Percentiles rank a stretch among this genome's conserved stretches.
Evolutionary conservation across 306 rosid genomes (phyloP).

Genomic region (Cercis canadensis): DNA sequence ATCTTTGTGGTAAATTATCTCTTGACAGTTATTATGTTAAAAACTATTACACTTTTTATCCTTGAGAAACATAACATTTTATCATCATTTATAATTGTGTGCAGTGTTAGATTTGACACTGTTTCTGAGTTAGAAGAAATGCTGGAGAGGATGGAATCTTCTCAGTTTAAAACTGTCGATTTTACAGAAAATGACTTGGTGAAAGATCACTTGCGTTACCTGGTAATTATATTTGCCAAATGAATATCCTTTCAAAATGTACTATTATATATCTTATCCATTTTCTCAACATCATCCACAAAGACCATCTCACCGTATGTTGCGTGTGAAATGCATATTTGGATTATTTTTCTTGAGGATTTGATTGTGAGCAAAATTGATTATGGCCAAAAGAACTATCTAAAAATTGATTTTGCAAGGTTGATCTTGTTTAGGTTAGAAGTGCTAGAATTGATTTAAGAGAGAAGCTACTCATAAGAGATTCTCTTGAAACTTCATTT

Average conservation of each 20-base stretch:
- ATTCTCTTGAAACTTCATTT: too few relatives aligned
- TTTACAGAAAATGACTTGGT: slow-evolving; percentile 84
- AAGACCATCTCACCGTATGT: neutral
- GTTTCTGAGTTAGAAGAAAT: slow-evolving; percentile 69
- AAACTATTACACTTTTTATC: slow-evolving; percentile 1
- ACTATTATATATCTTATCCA: slow-evolving; percentile 7
- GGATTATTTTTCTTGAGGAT: too few relatives aligned
- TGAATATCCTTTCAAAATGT: neutral
- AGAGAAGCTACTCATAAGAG: too few relatives aligned
- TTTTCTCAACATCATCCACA: slow-evolving; percentile 13
- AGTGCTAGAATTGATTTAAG: too few relatives aligned
- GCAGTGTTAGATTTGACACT: slow-evolving; percentile 88
- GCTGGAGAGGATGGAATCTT: slow-evolving; percentile 65
- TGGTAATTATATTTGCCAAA: slow-evolving; percentile 57
- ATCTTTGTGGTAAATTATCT: slow-evolving; percentile 9
- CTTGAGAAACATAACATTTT: neutral
- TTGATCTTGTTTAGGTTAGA: too few relatives aligned
- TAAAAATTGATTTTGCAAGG: too few relatives aligned
- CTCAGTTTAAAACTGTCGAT: slow-evolving; percentile 65
- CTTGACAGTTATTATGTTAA: slow-evolving; percentile 6
- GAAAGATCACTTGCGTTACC: slow-evolving; percentile 91
- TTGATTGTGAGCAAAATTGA: too few relatives aligned
- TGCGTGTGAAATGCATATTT: too few relatives aligned
- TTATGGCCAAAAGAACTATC: too few relatives aligned
- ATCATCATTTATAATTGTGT: slow-evolving; percentile 28